phyloP scores from a whole-genome alignment of 163 green algal genomes.

The Prototheca cutis region DNA sequence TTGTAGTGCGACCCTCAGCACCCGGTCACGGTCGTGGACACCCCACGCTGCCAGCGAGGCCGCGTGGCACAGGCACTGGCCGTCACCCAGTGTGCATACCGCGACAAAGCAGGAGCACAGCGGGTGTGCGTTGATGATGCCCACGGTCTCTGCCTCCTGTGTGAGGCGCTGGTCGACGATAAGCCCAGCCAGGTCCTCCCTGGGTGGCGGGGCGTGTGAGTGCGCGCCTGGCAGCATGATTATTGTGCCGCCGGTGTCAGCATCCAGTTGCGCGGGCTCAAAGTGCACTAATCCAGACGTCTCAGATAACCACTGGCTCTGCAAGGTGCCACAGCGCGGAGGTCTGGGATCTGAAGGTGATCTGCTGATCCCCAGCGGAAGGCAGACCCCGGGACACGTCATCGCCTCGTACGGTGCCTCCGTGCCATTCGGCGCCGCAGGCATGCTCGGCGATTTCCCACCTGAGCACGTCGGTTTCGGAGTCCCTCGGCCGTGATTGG shows the following conservation, averaged over 20 bases:
- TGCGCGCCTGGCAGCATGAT: slow-evolving; percentile 16
- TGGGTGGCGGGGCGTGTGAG: too few species aligned
- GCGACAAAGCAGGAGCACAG: slow-evolving; percentile 13
- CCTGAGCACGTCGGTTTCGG: background rate
- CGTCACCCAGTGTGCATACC: slow-evolving; percentile 15
- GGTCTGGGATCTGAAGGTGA: too few species aligned
- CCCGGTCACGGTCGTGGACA: slow-evolving; percentile 10
- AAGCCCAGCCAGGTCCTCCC: too few species aligned
- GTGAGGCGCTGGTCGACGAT: too few species aligned
- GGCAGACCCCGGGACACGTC: too few species aligned
- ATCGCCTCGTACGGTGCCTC: too few species aligned
- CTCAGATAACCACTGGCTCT: background rate
- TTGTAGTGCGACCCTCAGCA: slow-evolving; percentile 1
- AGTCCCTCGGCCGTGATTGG: background rate
- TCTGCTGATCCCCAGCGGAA: too few species aligned
- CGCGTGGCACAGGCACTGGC: slow-evolving; percentile 18
- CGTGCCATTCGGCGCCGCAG: too few species aligned
- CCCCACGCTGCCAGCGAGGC: slow-evolving; percentile 13
- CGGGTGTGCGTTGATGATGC: slow-evolving; percentile 9
- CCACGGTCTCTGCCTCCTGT: slow-evolving; percentile 13
- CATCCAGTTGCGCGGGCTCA: background rate
- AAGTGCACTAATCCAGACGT: background rate
- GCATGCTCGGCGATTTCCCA: too few species aligned
- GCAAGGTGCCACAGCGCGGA: too few species aligned
- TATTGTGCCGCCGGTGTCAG: background rate